Base-by-base conservation (phyloP, 768 basidiomycete species). In the Grammothele lineata region DNA sequence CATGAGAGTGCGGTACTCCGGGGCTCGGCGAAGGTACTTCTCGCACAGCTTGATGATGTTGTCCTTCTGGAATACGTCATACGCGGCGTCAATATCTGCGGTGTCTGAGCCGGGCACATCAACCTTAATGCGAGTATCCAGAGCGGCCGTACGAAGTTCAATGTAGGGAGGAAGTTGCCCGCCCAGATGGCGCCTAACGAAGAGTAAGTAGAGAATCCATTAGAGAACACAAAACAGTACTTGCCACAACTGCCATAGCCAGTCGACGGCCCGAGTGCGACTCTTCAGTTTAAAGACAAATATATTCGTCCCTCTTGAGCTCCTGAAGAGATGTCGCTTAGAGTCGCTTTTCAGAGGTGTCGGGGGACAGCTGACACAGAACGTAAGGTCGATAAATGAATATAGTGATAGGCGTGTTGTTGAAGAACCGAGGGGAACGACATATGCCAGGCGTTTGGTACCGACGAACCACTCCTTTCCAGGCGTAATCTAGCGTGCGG, bases 211-310 rank as follows among this genome's bases (percentile, higher is more conserved):
- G 39, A 17, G 22, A 21, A 30, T 36, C 37, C 21, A 26, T 39
- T 2, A n/a, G 27, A 11, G 27, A 21, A 25, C 10, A 30, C 27
- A 30, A 30, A 30, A 30, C n/a, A n/a, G n/a, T 30, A 14, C 47
- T 14, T 55, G 84, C 92, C 90, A 92, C 37, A 96, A 68, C 43
- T 80, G 75, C 93, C 92, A 96, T 37, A 81, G 72, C 94, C 94
- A 97, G 63, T 96, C 92, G 32, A 79, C 73, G 1, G 88, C 85
- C 42, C 91, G 72, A 5, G 85, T 82, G 23, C 88, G 78, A 52
- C 81, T 83, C 62, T 86, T 89, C 15, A 73, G 57, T 58, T 95
- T 94, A 65, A 94, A 88, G 23, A 95, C 73, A 62, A 93, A 95
- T 22, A 95, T 77, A 53, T 92, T 85, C 0, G 84, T 89, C 4